Evolutionary conservation across 2,329 filamentous ascomycete genomes (phyloP).

Genomic region (Hawksworthiomyces lignivorus): DNA sequence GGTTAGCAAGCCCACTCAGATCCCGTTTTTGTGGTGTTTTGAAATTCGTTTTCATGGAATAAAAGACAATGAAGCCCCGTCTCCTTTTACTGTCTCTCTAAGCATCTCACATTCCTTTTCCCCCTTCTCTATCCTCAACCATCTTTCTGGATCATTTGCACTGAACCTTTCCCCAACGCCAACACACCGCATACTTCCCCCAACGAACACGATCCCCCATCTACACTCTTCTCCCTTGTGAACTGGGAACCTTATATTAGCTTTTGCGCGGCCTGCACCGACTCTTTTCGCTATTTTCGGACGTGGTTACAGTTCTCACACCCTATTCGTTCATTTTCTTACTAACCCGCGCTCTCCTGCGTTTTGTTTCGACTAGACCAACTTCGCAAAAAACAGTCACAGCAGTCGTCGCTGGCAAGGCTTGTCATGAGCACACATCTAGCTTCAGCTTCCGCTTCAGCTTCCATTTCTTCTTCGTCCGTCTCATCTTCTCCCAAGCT

Average conservation of each 20-base stretch:
- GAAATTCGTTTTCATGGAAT: background rate
- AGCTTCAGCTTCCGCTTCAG: conserved; percentile 15
- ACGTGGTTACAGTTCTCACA: background rate
- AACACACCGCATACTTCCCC: background rate
- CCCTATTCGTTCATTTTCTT: background rate
- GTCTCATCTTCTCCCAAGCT: conserved; percentile 21
- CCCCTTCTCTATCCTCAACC: background rate
- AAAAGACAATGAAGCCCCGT: background rate
- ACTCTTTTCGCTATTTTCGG: too few species aligned
- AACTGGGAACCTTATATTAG: too few species aligned
- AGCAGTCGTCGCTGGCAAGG: conserved; percentile 21
- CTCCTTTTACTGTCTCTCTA: background rate
- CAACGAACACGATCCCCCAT: too few species aligned
- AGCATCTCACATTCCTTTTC: background rate
- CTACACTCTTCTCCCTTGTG: too few species aligned
- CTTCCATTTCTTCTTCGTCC: conserved; percentile 22
- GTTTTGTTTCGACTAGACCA: conserved; percentile 5
- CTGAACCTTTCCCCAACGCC: conserved; percentile 1
- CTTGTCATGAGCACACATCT: conserved; percentile 30
- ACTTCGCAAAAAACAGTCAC: conserved; percentile 16
- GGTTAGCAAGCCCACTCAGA: conserved; percentile 4
- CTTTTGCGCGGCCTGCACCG: too few species aligned
- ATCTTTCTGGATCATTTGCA: background rate
- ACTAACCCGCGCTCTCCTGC: conserved; percentile 3
- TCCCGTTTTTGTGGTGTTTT: background rate